Conservation (phyloP, 179 eudicot genomes). For the Heliamphora pulchella region DNA sequence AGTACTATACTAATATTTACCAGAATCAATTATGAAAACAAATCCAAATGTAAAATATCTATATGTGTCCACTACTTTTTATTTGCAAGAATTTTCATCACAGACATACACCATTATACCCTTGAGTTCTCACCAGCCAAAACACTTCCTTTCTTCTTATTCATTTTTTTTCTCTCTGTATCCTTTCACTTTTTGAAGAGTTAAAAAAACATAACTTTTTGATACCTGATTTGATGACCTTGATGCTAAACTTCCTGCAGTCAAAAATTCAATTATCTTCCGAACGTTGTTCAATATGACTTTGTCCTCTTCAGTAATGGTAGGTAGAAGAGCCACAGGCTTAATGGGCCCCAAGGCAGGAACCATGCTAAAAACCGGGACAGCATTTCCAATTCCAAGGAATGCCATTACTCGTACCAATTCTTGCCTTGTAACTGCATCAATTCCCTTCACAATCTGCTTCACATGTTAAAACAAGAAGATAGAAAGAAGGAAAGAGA, state of each 20-base stretch:
- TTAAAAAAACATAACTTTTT: background rate
- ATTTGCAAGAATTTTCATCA: background rate
- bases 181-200: background rate
- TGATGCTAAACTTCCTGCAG: slow-evolving; percentile 58
- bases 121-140: background rate
- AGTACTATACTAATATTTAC: background rate
- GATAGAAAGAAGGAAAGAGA: background rate
- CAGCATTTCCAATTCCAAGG: slow-evolving; percentile 60
- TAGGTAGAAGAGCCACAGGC: slow-evolving; percentile 64
- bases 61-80: slow-evolving; percentile 3
- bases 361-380: slow-evolving; percentile 61
- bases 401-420: slow-evolving; percentile 52
- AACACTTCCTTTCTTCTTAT: background rate
- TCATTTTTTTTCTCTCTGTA: background rate
- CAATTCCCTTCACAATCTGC: slow-evolving; percentile 95
- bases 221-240: slow-evolving; percentile 56
- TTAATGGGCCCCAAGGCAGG: slow-evolving; percentile 68
- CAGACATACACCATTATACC: background rate
- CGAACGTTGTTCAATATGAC: slow-evolving; percentile 83
- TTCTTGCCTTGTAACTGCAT: slow-evolving; percentile 90
- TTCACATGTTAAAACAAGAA: slow-evolving; percentile 15
- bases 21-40: background rate
- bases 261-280: slow-evolving; percentile 63
- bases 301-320: slow-evolving; percentile 77
- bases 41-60: background rate